Percentiles rank a stretch among this genome's conserved stretches.
phyloP scores from a whole-genome alignment of 192 early-diverging fungal species.

The Spizellomyces punctatus region DNA sequence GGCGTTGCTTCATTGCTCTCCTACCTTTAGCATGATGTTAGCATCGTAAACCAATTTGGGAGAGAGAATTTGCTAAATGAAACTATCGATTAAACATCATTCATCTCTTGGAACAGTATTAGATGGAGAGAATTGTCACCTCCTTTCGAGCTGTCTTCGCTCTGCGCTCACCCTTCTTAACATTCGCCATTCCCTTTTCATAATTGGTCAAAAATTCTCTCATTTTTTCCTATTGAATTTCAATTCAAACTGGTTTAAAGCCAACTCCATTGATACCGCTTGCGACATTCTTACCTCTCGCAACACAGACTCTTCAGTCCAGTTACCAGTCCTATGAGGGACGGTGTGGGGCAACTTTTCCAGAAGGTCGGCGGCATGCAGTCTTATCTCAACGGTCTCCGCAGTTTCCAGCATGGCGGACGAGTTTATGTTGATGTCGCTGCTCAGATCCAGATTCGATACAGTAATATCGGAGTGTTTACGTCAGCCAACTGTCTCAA shows the following conservation, averaged over 20 bases:
- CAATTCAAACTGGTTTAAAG: not conserved
- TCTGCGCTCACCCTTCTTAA: conserved; percentile 27
- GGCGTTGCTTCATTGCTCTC: conserved; percentile 6
- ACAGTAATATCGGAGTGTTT: too few species aligned
- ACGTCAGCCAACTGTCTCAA: too few species aligned
- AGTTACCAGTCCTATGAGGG: conserved; percentile 42
- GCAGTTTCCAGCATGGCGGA: conserved; percentile 9
- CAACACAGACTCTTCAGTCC: conserved; percentile 49
- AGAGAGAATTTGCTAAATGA: conserved; percentile 12
- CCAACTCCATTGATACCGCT: not conserved
- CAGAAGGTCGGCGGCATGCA: conserved; percentile 16
- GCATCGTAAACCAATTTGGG: conserved; percentile 23
- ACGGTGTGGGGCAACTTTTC: conserved; percentile 12
- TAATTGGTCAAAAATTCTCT: conserved; percentile 37
- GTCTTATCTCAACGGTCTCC: conserved; percentile 4
- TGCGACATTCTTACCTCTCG: conserved; percentile 30
- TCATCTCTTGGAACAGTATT: not conserved
- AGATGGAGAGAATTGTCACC: conserved; percentile 6
- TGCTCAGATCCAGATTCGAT: too few species aligned
- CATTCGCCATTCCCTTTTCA: conserved; percentile 25
- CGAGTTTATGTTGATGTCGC: too few species aligned
- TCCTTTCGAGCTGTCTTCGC: conserved; percentile 20
- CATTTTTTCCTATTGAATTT: conserved; percentile 26
- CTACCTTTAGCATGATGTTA: conserved; percentile 44
- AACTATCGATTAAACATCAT: conserved; percentile 9